phyloP scores from a whole-genome alignment of 2,329 filamentous ascomycete genomes.

The Elsinoe arachidis region DNA sequence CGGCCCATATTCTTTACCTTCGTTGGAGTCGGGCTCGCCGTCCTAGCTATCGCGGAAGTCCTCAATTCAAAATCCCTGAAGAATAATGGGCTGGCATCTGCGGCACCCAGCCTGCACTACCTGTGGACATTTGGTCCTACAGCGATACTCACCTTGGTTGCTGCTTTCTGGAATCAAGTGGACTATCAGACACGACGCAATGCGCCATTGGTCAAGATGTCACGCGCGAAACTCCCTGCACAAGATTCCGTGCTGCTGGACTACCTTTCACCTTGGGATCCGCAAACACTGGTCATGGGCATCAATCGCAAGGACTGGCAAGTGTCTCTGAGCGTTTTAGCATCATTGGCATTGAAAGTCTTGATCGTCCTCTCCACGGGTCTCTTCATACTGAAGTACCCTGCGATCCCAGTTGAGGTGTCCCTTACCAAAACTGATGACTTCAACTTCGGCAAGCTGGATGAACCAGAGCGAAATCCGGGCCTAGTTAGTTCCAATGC shows the following conservation, averaged over 20 bases:
- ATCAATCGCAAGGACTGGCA: background rate
- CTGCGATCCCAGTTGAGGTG: background rate
- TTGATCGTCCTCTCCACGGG: constrained; percentile 1
- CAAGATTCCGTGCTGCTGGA: background rate
- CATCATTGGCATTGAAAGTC: background rate
- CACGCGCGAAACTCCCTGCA: background rate
- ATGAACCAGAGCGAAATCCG: too few relatives aligned
- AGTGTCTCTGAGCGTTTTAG: background rate
- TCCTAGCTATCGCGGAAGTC: background rate
- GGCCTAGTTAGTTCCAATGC: background rate
- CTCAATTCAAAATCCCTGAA: background rate
- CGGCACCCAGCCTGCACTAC: background rate
- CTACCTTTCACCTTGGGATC: background rate
- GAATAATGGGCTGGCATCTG: background rate
- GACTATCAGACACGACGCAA: background rate
- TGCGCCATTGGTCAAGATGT: background rate
- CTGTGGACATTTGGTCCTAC: constrained; percentile 4
- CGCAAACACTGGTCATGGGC: background rate
- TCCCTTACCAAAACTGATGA: background rate
- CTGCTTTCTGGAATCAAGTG: constrained; percentile 2
- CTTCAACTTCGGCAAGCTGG: background rate
- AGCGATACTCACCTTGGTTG: background rate
- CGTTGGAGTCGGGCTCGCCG: background rate
- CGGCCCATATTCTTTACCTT: background rate
- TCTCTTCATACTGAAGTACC: background rate